Base-by-base conservation (phyloP, 352 stramenopile genomes). In the Phytophthora rubi region DNA sequence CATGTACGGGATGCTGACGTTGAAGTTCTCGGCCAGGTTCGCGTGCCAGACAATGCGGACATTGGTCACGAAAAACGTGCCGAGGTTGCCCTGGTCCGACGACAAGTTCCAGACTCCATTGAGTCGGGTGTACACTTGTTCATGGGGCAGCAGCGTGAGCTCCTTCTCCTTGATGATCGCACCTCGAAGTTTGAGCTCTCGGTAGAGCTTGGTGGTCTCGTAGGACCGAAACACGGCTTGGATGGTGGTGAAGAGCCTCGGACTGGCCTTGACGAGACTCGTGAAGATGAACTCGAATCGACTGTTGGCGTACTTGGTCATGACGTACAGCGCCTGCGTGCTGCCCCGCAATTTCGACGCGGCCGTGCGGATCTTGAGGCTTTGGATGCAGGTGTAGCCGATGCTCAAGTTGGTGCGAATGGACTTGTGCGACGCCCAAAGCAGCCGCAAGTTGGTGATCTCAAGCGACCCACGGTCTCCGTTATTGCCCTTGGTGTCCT, bases 231-330 rank as follows among this genome's bases (percentile, higher is more conserved):
- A 94, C 12, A 98, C 94, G 2, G 92, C 86, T 74, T 98, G 94
- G 39, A 98, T 91, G 2, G 93, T 98, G 12, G 92, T 98, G 71
- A 98, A 98, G 0, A 98, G 74, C 10, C 92, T 81, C 2, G 94
- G 94, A 68, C 86, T 97, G 30, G 89, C 84, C 66, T 97, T 97
- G 3, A 98, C 93, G 21, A 98, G 83, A 68, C 83, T 96, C 60
- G 94, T 98, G 76, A 98, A 98, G 65, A 98, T 96, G 77, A 98
- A 98, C 77, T 98, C 94, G 65, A 97, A 98, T 32, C 89, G 81
- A 30, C 67, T 87, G 59, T 85, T 87, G 28, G 85, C 80, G 63
- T 94, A 97, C 74, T 97, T 97, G 72, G 89, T 95, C 81, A 97
- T 95, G 54, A 98, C 80, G 69, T 92, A 98, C 60, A 98, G 82